phyloP scores from a whole-genome alignment of 2,329 filamentous ascomycete genomes.

The Exophiala spinifera region DNA sequence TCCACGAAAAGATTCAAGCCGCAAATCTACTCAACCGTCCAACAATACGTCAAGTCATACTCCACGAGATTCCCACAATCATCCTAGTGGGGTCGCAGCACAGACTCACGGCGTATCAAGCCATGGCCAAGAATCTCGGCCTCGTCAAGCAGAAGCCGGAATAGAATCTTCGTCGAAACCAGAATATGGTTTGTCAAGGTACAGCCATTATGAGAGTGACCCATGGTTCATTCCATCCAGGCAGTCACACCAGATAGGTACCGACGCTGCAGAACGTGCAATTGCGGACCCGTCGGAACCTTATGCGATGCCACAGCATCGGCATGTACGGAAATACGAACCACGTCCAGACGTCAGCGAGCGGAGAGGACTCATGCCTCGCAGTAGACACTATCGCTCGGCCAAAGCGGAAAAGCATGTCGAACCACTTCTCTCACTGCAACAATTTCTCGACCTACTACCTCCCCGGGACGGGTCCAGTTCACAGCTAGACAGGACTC shows the following conservation, averaged over 20 bases:
- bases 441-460: slow-evolving; percentile 13
- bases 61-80: not conserved
- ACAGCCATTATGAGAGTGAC: not conserved
- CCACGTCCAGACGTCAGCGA: not conserved
- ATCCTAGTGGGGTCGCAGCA: not conserved
- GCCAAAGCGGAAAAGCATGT: not conserved
- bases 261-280: not conserved
- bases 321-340: not conserved
- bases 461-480: not conserved
- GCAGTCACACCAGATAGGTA: not conserved
- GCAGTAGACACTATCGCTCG: not conserved
- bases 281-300: not conserved
- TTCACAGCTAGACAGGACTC: not conserved
- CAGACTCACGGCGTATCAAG: not conserved
- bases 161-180: not conserved
- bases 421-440: slow-evolving; percentile 14
- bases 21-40: too few species aligned
- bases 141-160: not conserved
- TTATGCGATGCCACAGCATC: not conserved
- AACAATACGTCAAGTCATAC: not conserved
- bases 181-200: not conserved
- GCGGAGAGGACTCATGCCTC: not conserved
- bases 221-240: not conserved
- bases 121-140: not conserved
- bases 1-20: too few species aligned